Conservation (phyloP, 192 early-diverging fungal genomes). For the Coemansia sp. region DNA sequence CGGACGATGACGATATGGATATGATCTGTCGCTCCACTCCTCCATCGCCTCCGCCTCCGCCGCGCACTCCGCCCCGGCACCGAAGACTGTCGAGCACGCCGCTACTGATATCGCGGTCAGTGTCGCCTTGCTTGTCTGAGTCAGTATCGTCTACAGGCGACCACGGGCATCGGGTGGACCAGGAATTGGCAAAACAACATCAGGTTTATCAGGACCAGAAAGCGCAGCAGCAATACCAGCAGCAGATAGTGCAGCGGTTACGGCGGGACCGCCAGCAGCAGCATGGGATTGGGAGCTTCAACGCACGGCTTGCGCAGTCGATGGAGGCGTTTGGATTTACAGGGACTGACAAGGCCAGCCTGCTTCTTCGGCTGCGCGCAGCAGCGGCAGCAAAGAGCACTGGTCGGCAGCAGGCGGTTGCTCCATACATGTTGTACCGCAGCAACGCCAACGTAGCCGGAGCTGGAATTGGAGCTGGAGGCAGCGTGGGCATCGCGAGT, state of each 20-base stretch:
- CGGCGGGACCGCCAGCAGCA: slow-evolving; percentile 18
- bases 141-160: slow-evolving; percentile 5
- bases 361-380: slow-evolving; percentile 48
- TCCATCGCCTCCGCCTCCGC: slow-evolving; percentile 47
- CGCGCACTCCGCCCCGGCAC: slow-evolving; percentile 18
- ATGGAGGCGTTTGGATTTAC: slow-evolving; percentile 56
- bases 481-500: slow-evolving; percentile 1
- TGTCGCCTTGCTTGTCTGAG: slow-evolving; percentile 17
- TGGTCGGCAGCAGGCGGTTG: slow-evolving; percentile 45
- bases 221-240: slow-evolving; percentile 4
- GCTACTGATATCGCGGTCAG: slow-evolving; percentile 22
- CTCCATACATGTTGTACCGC: slow-evolving; percentile 47
- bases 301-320: slow-evolving; percentile 48
- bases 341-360: slow-evolving; percentile 40
- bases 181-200: neutral
- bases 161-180: neutral
- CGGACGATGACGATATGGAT: slow-evolving; percentile 29
- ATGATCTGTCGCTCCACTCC: slow-evolving; percentile 53
- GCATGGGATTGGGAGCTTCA: slow-evolving; percentile 29
- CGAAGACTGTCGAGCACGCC: slow-evolving; percentile 31
- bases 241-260: neutral
- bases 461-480: neutral
- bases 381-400: slow-evolving; percentile 51
- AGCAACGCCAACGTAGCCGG: neutral
- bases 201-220: neutral